Conservation (phyloP, 2,329 filamentous ascomycete genomes). For the Alternaria arbusti region DNA sequence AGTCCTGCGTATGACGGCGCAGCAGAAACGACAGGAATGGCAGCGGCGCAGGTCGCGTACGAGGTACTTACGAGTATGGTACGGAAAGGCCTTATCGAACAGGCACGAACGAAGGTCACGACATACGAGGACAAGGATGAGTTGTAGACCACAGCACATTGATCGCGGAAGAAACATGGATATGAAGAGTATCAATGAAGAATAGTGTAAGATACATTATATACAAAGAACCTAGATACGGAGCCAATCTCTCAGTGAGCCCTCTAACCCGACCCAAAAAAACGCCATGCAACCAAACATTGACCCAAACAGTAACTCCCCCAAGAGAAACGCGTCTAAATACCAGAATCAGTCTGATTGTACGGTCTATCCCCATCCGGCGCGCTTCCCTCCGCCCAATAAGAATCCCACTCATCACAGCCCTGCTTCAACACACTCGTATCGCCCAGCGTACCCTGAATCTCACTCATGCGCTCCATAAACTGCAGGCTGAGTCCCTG, state of each 20-base stretch:
- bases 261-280: too few relatives aligned
- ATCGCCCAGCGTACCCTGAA: constrained; percentile 28
- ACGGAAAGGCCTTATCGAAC: constrained; percentile 59
- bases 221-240: too few relatives aligned
- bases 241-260: too few relatives aligned
- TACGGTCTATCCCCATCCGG: constrained; percentile 31
- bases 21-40: constrained; percentile 81
- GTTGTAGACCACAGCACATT: background rate
- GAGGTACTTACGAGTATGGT: constrained; percentile 83
- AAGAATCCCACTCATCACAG: constrained; percentile 42
- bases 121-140: constrained; percentile 34
- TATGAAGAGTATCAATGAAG: too few relatives aligned
- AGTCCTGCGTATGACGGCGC: constrained; percentile 82
- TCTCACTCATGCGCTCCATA: constrained; percentile 50
- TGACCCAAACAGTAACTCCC: too few relatives aligned
- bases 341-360: constrained; percentile 42
- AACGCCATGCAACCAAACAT: too few relatives aligned
- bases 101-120: constrained; percentile 34
- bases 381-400: constrained; percentile 32
- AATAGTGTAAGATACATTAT: too few relatives aligned
- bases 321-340: constrained; percentile 14
- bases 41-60: constrained; percentile 82
- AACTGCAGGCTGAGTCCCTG: constrained; percentile 60
- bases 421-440: constrained; percentile 29
- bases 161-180: too few relatives aligned